Percentiles rank a stretch among this genome's conserved stretches.
These are phyloP conservation scores for Pichia cabralensis DNA, from an alignment of 805 yeast genomes.

Conservation along the genomic window DNA sequence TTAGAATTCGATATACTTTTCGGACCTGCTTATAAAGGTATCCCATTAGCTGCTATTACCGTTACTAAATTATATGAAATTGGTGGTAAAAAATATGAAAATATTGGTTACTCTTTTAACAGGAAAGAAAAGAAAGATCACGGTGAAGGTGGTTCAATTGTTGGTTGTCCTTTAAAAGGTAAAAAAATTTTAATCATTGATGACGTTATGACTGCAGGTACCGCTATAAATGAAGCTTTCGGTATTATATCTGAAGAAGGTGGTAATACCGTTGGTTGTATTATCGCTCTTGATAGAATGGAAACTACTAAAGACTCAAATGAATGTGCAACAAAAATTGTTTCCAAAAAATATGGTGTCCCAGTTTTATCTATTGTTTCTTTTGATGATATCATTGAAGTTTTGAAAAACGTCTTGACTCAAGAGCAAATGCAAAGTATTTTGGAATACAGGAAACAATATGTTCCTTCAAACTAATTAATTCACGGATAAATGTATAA, in stretches of 20 bases:
- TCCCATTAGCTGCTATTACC: constrained; percentile 88
- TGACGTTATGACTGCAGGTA: constrained; percentile 98
- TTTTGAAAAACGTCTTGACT: constrained; percentile 43
- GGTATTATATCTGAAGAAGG: constrained; percentile 58
- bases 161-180: constrained; percentile 66
- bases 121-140: constrained; percentile 96
- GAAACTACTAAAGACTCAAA: constrained; percentile 67
- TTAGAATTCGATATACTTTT: constrained; percentile 82
- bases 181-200: constrained; percentile 80
- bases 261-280: constrained; percentile 73
- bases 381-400: constrained; percentile 62
- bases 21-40: constrained; percentile 98
- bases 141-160: constrained; percentile 96
- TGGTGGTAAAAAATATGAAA: constrained; percentile 66
- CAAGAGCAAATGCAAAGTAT: constrained; percentile 49
- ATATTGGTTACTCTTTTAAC: constrained; percentile 85
- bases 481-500: no score
- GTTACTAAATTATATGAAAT: constrained; percentile 87
- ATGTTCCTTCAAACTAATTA: constrained; percentile 29
- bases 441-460: constrained; percentile 45
- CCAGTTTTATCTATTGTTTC: constrained; percentile 80
- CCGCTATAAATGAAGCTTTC: constrained; percentile 93
- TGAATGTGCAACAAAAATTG: constrained; percentile 73
- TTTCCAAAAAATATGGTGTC: constrained; percentile 58
- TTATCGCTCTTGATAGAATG: constrained; percentile 92